Base-by-base conservation (phyloP, 495 filamentous ascomycete genomes). In the Aspergillus hancockii region DNA sequence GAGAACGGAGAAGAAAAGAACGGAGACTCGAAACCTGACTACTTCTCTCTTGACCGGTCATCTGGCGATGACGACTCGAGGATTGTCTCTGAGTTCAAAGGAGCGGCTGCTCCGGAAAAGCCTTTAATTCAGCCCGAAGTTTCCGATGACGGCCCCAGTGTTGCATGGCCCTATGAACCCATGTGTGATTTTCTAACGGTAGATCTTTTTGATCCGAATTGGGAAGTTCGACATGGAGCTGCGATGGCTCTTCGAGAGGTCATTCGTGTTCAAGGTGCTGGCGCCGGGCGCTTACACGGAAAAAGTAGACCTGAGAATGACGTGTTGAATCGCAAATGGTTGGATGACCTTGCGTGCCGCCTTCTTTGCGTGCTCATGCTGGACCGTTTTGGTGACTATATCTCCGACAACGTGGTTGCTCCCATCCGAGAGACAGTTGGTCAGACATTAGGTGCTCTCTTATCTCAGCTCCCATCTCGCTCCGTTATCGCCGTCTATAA, bases 151-250 rank as follows among this genome's bases (percentile, higher is more conserved):
- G 91, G 91, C 19, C 78, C 83, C n/a, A 90, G 92, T 67, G 22
- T 55, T 7, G 64, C 66, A 52, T 98, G 94, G 94, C 94, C 94
- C 4, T 94, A 87, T 67, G 93, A 97, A 63, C 87, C 90, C 51
- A 86, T 98, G 55, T 98, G 92, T 72, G 94, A 98, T 62, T 89
- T 97, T 64, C 82, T 98, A 50, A 91, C 86, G 62, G 81, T 97
- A 47, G 94, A 98, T 70, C 79, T 98, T 14, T 97, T 98, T 63
- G 93, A 98, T 77, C 80, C 87, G 4, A 86, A 91, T 64, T 98
- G 94, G 94, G 94, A 98, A 73, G 90, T 92, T 34, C 87, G 94
- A n/a, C 94, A 98, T 75, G 94, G 94, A 59, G 93, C 94, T 46
- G 92, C 94, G 21, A 93, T 98, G 88, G 95, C 91, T 32, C 76